Evolutionary conservation across 306 rosid genomes (phyloP).

Genomic region (Bauhinia variegata): DNA sequence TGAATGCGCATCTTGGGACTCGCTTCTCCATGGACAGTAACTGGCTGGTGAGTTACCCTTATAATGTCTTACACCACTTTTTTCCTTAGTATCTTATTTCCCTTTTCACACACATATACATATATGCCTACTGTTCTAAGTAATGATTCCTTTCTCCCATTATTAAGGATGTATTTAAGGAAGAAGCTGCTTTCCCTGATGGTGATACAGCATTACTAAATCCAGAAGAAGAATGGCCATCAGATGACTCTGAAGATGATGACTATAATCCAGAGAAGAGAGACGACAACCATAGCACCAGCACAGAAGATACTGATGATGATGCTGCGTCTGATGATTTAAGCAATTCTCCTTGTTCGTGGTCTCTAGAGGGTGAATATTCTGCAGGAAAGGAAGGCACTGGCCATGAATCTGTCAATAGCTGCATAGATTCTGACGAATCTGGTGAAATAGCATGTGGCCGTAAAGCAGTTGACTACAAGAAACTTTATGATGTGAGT

Average conservation of each 20-base stretch:
- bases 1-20: slow-evolving; percentile 90
- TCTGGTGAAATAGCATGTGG: slow-evolving; percentile 62
- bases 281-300: slow-evolving; percentile 47
- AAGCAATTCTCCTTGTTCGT: slow-evolving; percentile 55
- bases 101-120: neutral
- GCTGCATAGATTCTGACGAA: slow-evolving; percentile 64
- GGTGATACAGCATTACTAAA: slow-evolving; percentile 53
- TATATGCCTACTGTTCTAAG: slow-evolving; percentile 14
- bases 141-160: slow-evolving; percentile 18
- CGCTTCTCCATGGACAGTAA: slow-evolving; percentile 63
- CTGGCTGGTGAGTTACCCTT: slow-evolving; percentile 71
- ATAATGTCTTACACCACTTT: slow-evolving; percentile 14
- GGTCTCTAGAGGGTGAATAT: slow-evolving; percentile 54
- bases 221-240: slow-evolving; percentile 86
- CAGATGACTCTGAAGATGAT: slow-evolving; percentile 90
- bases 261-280: slow-evolving; percentile 82
- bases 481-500: slow-evolving; percentile 75
- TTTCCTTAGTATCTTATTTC: slow-evolving; percentile 9
- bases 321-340: slow-evolving; percentile 49
- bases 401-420: slow-evolving; percentile 45
- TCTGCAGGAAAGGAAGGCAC: slow-evolving; percentile 38
- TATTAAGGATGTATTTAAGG: slow-evolving; percentile 80
- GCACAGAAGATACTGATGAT: slow-evolving; percentile 46
- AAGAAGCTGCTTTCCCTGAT: slow-evolving; percentile 80
- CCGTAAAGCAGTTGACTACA: slow-evolving; percentile 74